Conservation (phyloP, 768 basidiomycete species). For the Suillus brevipes region DNA sequence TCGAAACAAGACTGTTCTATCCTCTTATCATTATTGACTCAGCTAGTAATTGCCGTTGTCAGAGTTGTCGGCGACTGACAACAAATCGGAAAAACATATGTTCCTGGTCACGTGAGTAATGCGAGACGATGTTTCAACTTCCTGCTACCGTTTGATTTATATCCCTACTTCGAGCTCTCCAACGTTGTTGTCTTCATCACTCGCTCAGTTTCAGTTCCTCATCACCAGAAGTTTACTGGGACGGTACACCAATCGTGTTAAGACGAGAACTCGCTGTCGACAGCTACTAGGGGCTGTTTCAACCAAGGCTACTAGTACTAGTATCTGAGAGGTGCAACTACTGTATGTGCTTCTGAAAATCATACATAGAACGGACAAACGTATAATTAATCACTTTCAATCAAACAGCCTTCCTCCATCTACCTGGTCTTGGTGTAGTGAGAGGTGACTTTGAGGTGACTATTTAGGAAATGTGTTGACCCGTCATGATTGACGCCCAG, state of each 20-base stretch:
- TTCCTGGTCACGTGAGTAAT: slow-evolving; percentile 21
- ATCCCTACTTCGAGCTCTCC: background rate
- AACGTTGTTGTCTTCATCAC: background rate
- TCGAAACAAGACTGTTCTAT: too few species aligned
- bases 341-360: background rate
- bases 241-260: background rate
- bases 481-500: background rate
- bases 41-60: too few species aligned
- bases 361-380: background rate
- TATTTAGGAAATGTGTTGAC: background rate
- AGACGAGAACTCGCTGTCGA: background rate
- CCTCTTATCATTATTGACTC: too few species aligned
- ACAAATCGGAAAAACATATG: slow-evolving; percentile 12
- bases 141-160: background rate
- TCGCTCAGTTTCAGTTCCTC: background rate
- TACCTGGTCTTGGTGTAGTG: background rate
- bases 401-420: background rate
- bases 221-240: background rate
- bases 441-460: background rate
- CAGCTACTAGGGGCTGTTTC: background rate
- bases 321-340: background rate
- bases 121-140: background rate
- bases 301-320: background rate
- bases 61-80: too few species aligned
- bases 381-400: background rate